Conservation (phyloP, 768 basidiomycete species). For the Lyophyllum shimeji region DNA sequence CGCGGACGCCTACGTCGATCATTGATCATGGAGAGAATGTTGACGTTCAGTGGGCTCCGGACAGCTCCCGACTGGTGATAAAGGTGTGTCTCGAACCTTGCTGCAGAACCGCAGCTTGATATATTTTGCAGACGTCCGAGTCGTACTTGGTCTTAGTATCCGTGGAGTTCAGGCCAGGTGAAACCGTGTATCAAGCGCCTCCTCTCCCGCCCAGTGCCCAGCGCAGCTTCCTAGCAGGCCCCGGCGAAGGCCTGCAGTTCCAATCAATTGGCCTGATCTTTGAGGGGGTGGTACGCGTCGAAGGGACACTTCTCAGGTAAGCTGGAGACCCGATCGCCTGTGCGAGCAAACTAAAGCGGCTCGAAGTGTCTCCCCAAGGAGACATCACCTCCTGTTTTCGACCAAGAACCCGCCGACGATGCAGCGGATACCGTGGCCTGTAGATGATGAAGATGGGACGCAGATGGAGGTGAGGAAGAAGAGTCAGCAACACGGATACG, state of each 20-base stretch:
- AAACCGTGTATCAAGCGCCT: constrained; percentile 53
- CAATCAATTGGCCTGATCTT: constrained; percentile 70
- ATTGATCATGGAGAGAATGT: constrained; percentile 82
- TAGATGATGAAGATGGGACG: constrained; percentile 34
- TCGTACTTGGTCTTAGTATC: constrained; percentile 79
- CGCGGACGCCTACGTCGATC: constrained; percentile 75
- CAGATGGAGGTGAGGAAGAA: constrained; percentile 31
- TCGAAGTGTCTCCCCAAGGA: constrained; percentile 72
- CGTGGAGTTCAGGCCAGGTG: constrained; percentile 57
- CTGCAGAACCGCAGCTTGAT: not conserved
- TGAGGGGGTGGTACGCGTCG: constrained; percentile 79
- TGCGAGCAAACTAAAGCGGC: not conserved
- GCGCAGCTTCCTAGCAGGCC: constrained; percentile 71
- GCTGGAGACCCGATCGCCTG: constrained; percentile 6
- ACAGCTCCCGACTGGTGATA: constrained; percentile 76
- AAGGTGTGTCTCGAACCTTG: constrained; percentile 48
- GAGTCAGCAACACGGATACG: constrained; percentile 45
- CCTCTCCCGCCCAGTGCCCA: constrained; percentile 54
- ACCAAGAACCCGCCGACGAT: constrained; percentile 73
- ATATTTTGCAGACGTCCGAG: constrained; percentile 63
- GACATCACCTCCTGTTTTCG: constrained; percentile 68
- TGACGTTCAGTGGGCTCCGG: constrained; percentile 78
- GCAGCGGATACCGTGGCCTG: constrained; percentile 86
- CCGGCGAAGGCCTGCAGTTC: constrained; percentile 75
- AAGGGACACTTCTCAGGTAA: constrained; percentile 73